These are phyloP conservation scores for Aspergillus campestris DNA, from an alignment of 495 filamentous ascomycete species.

Conservation along the genomic window DNA sequence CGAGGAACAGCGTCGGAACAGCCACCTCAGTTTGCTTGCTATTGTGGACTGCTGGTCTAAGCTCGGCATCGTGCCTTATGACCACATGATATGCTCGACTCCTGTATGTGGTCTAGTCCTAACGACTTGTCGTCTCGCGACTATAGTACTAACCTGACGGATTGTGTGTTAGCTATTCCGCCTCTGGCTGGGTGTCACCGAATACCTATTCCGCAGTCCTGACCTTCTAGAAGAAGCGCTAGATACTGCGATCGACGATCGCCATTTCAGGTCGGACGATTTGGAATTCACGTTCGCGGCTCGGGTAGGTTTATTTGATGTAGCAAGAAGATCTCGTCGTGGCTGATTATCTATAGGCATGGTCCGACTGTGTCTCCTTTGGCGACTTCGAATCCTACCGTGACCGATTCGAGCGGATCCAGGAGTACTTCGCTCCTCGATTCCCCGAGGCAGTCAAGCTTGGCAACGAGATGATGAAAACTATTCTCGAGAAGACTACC, in stretches of 20 bases:
- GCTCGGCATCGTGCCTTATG: constrained; percentile 87
- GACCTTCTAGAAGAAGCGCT: constrained; percentile 78
- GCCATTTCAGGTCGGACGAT: constrained; percentile 82
- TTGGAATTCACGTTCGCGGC: constrained; percentile 97
- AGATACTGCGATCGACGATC: constrained; percentile 76
- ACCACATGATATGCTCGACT: constrained; percentile 99
- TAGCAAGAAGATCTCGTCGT: constrained; percentile 1
- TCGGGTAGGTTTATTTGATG: constrained; percentile 40
- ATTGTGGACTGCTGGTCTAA: constrained; percentile 99
- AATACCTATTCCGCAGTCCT: constrained; percentile 86
- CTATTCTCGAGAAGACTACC: constrained; percentile 77
- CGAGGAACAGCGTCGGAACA: constrained; percentile 68
- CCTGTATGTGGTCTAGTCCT: constrained; percentile 45
- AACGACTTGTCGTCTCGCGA: neutral
- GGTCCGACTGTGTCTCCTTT: constrained; percentile 86
- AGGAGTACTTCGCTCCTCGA: constrained; percentile 80
- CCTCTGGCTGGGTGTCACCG: constrained; percentile 93
- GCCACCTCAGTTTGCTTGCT: constrained; percentile 86
- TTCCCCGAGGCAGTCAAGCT: constrained; percentile 78
- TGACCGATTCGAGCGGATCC: constrained; percentile 80
- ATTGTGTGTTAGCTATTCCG: constrained; percentile 62
- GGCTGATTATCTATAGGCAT: constrained; percentile 46
- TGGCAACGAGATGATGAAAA: constrained; percentile 95
- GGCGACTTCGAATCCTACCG: constrained; percentile 87
- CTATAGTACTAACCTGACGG: neutral